Percentiles rank a stretch among this genome's conserved stretches.
These are phyloP conservation scores for Stephania japonica DNA, from an alignment of 164 flowering plant genomes.

Conservation along the genomic window DNA sequence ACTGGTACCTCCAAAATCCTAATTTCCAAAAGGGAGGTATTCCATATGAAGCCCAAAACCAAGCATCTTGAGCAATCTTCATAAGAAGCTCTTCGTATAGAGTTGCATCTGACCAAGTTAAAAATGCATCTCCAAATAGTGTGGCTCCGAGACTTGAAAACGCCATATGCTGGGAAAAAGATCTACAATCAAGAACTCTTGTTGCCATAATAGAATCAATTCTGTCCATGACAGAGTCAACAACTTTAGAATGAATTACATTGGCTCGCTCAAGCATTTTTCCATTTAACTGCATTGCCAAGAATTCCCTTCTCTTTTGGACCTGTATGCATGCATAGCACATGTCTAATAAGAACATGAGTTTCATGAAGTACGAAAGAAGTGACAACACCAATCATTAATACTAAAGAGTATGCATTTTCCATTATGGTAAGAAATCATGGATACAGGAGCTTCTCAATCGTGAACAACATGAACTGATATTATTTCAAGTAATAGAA, in stretches of 20 bases:
- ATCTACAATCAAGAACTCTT: slow-evolving; percentile 39
- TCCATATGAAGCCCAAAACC: slow-evolving; percentile 58
- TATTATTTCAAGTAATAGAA: no score
- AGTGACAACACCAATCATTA: not conserved
- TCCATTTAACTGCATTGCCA: slow-evolving; percentile 37
- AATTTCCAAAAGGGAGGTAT: slow-evolving; percentile 57
- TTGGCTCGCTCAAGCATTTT: slow-evolving; percentile 32
- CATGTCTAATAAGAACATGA: not conserved
- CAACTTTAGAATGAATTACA: slow-evolving; percentile 29
- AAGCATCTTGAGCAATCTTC: slow-evolving; percentile 59
- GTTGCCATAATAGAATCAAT: slow-evolving; percentile 22
- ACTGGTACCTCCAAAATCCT: slow-evolving; percentile 54
- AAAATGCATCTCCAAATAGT: slow-evolving; percentile 54
- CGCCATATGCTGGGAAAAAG: slow-evolving; percentile 52
- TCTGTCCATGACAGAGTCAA: slow-evolving; percentile 37
- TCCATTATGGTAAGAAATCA: not conserved
- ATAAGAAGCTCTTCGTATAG: slow-evolving; percentile 52
- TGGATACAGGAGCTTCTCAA: no score
- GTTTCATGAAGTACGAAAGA: not conserved
- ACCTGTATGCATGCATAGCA: slow-evolving; percentile 28
- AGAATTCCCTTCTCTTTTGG: slow-evolving; percentile 36
- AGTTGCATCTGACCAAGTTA: slow-evolving; percentile 49
- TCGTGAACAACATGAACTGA: no score
- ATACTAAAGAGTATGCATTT: not conserved
- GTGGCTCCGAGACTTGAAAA: slow-evolving; percentile 50